Percentiles rank a stretch among this genome's conserved stretches.
phyloP scores from a whole-genome alignment of 1,284 basidiomycete genomes.

The Pyrrhoderma noxium region DNA sequence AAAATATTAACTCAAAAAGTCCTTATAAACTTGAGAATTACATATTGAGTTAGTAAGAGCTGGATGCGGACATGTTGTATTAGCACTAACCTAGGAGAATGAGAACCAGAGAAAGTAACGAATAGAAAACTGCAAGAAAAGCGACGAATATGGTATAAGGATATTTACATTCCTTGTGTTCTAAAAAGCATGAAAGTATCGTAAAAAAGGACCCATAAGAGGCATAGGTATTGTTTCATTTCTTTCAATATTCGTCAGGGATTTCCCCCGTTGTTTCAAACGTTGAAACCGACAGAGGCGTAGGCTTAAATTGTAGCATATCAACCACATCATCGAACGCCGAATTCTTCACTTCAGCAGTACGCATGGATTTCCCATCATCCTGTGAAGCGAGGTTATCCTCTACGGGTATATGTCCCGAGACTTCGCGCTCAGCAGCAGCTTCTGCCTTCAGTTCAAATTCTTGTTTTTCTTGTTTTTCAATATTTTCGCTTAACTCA shows the following conservation, averaged over 20 bases:
- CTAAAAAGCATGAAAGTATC: neutral
- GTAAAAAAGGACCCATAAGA: neutral
- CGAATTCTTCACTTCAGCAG: neutral
- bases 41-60: too few relatives aligned
- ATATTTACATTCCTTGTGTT: neutral
- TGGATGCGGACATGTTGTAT: too few relatives aligned
- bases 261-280: conserved; percentile 10
- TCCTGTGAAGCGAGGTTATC: neutral
- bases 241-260: conserved; percentile 16
- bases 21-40: too few relatives aligned
- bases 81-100: too few relatives aligned
- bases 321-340: conserved; percentile 14
- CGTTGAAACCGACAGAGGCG: conserved; percentile 2
- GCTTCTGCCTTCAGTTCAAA: neutral
- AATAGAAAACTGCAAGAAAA: neutral
- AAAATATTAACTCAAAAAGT: too few relatives aligned
- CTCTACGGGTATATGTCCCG: neutral
- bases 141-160: neutral
- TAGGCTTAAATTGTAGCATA: conserved; percentile 14
- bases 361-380: neutral
- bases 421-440: neutral
- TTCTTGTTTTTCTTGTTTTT: neutral
- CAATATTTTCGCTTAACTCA: too few relatives aligned
- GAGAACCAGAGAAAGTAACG: neutral
- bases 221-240: neutral